Evolutionary conservation across 2,329 filamentous ascomycete species (phyloP), one percentile per base, ranked within the genome.

Genomic region (Paecilomyces sp.): DNA sequence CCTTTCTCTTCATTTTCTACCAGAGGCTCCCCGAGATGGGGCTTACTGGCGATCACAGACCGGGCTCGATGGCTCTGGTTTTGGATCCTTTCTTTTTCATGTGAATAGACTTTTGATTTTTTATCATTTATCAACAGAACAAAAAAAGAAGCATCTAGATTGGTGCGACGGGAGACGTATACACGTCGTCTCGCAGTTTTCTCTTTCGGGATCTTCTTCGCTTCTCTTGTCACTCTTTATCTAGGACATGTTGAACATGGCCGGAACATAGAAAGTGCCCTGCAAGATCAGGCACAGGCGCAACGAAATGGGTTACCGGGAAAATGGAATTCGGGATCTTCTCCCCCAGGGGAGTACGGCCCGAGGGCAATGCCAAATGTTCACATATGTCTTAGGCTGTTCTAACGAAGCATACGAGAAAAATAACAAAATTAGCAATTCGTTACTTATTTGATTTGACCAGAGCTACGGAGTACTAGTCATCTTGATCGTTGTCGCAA

Each of bases 211-310:
- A 22, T 25, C 22, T 53, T 30, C 28, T 53, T 53, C 51, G 51
- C 24, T 53, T 53, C 28, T 53, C 22, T 12, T 53, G 51, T 53
- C 51, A 53, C 25, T 53, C 51, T 47, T 47, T 47, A 28, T 25
- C 51, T 53, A 53, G 51, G 51, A 53, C 51, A 53, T 53, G 51
- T 53, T 53, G 51, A 53, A 53, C 51, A 30, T 53, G 51, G 24
- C 22, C 51, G 33, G 54, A 56, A 55, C 54, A 56, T 34, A 53
- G 22, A 56, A 54, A 18, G 25, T 63, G 65, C 64, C 65, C 63
- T 65, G 66, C 65, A 62, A 66, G 65, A 66, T 67, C 65, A 61
- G 55, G 41, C 41, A 47, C 41, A 47, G 41, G 41, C 41, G 41
- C 41, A 47, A 47, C 41, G n/a, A 47, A 18, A 47, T 8, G 41